Conservation (phyloP, 2,329 filamentous ascomycete species). For the Colletotrichum lupini region DNA sequence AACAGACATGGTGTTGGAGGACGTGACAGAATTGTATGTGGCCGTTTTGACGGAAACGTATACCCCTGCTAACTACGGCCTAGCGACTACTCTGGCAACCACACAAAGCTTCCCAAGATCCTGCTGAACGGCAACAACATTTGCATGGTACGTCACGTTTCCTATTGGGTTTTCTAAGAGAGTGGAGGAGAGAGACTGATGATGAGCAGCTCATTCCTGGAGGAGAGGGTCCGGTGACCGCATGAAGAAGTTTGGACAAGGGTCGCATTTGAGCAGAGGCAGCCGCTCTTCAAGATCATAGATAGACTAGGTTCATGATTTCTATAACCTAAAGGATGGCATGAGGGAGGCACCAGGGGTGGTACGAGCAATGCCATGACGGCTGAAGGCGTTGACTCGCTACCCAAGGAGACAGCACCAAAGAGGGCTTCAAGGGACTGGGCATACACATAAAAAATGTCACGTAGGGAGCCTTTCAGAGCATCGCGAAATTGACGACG, state of each 20-base stretch:
- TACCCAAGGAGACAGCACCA: not conserved
- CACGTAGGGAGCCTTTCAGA: not conserved
- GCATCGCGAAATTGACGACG: constrained; percentile 15
- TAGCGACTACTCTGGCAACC: constrained; percentile 90
- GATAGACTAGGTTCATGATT: not conserved
- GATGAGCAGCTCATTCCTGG: constrained; percentile 77
- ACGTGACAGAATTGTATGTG: constrained; percentile 93
- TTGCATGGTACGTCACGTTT: constrained; percentile 82
- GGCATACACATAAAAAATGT: not conserved
- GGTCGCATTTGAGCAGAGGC: not conserved
- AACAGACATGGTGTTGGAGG: constrained; percentile 96
- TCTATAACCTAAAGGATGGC: not conserved
- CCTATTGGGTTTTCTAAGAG: not conserved
- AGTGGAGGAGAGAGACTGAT: constrained; percentile 25
- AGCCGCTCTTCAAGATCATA: not conserved
- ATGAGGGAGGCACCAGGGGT: not conserved
- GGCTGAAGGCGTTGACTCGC: not conserved
- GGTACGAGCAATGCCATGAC: not conserved
- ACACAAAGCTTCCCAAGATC: constrained; percentile 93
- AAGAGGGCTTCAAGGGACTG: not conserved
- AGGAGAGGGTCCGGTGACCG: constrained; percentile 73
- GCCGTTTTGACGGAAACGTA: not conserved
- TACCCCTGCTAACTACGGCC: constrained; percentile 39
- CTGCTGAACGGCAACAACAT: constrained; percentile 98
- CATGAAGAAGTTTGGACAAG: not conserved